These are phyloP conservation scores for Smittium culicis DNA, from an alignment of 371 early-diverging fungal species.

Conservation along the genomic window DNA sequence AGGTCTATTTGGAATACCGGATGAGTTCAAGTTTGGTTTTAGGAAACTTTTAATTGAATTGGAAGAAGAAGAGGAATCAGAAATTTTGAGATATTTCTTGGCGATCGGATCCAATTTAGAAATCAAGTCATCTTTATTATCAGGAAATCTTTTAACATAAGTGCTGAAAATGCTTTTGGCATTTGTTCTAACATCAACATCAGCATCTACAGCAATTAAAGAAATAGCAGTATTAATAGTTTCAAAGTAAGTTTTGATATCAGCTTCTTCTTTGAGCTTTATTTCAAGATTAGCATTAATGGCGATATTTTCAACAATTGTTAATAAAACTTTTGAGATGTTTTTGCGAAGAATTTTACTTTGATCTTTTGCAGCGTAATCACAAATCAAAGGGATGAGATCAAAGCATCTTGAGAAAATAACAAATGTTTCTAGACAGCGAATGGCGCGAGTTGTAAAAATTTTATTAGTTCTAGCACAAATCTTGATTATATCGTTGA, in stretches of 20 bases:
- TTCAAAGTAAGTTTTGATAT: conserved; percentile 22
- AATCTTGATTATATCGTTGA: conserved; percentile 21
- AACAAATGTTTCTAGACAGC: conserved; percentile 25
- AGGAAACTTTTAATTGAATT: not conserved
- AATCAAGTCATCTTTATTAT: not conserved
- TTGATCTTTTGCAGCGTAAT: conserved; percentile 17
- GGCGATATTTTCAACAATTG: conserved; percentile 22
- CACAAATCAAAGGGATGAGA: conserved; percentile 24
- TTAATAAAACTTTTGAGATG: conserved; percentile 25
- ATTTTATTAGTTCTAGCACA: conserved; percentile 34
- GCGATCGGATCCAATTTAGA: conserved; percentile 14
- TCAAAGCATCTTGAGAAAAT: conserved; percentile 25
- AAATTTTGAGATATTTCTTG: conserved; percentile 28
- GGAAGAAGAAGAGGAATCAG: not conserved
- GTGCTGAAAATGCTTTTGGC: conserved; percentile 24
- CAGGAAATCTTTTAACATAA: conserved; percentile 22
- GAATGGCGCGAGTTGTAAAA: conserved; percentile 29
- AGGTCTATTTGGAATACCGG: not conserved
- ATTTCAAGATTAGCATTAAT: not conserved
- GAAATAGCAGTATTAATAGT: conserved; percentile 25
- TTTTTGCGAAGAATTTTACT: conserved; percentile 28
- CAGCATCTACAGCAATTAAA: conserved; percentile 23
- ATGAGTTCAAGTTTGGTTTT: not conserved
- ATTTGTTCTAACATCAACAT: conserved; percentile 28
- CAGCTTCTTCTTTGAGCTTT: conserved; percentile 8